A percentile compares a stretch with the other conserved stretches of the same genome.
Evolutionary conservation across 139 green algal genomes (phyloP).

Genomic region (Edaphochlamys debaryana): DNA sequence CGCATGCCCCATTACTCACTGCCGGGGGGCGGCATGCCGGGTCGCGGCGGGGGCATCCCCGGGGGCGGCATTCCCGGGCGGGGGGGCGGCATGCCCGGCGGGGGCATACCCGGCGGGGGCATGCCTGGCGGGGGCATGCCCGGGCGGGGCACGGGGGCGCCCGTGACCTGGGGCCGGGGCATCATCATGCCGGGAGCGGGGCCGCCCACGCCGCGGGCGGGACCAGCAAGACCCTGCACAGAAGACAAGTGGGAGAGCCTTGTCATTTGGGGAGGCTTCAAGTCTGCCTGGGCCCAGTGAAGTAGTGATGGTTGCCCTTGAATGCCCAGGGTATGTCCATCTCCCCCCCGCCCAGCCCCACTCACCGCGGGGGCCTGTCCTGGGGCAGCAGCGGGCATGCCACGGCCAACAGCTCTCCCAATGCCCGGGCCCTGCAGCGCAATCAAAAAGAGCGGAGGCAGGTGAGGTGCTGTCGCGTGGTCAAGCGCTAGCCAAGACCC

Average conservation of each 20-base stretch:
- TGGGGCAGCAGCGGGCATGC: slow-evolving; percentile 78
- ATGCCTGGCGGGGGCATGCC: slow-evolving; percentile 49
- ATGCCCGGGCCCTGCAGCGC: slow-evolving; percentile 79
- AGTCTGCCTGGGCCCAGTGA: too few relatives aligned
- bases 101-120: slow-evolving; percentile 55
- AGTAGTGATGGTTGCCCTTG: too few relatives aligned
- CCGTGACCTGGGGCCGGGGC: slow-evolving; percentile 78
- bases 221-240: slow-evolving; percentile 86
- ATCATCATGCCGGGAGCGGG: slow-evolving; percentile 93
- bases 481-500: too few relatives aligned
- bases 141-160: slow-evolving; percentile 66
- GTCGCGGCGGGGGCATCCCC: neutral
- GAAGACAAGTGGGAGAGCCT: too few relatives aligned
- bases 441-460: neutral
- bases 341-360: too few relatives aligned
- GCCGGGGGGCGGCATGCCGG: slow-evolving; percentile 67
- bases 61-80: slow-evolving; percentile 58
- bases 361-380: slow-evolving; percentile 81
- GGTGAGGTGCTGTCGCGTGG: too few relatives aligned
- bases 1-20: neutral
- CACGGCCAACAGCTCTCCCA: slow-evolving; percentile 83
- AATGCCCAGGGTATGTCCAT: too few relatives aligned
- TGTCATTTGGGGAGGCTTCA: too few relatives aligned
- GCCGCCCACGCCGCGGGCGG: slow-evolving; percentile 88
- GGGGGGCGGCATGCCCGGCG: slow-evolving; percentile 49